Base-by-base conservation (phyloP, 208 protist genomes). In the Leishmania tropica region DNA sequence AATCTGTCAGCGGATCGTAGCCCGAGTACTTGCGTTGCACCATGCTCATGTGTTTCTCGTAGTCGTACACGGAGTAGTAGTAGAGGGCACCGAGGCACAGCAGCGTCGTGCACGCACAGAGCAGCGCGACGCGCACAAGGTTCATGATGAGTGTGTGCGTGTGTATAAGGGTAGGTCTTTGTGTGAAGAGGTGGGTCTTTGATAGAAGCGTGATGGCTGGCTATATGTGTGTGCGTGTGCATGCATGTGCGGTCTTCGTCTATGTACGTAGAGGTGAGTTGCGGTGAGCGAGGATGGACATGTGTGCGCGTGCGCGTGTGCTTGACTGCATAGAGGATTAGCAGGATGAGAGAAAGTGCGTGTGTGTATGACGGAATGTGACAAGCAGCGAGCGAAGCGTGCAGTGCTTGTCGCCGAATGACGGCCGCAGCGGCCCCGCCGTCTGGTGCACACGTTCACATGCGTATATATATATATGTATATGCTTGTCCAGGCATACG, bases 1-100 rank as follows among this genome's bases (percentile, higher is more conserved):
- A 95, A 28, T 90, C 78, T 53, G 80, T 60, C 19, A 92, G 77
- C 21, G 79, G 81, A 60, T 92, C 86, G 72, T 85, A 93, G 64
- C 37, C 40, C 75, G 47, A 13, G 79, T 81, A 79, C 17, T 6
- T 56, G 81, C 67, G 78, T 0, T 6, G 35, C 13, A 53, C 72
- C 24, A 64, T 24, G 21, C 1, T 11, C 37, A 81, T 67, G 11
- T 65, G 45, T 58, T 83, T 81, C 35, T 82, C 53, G 47, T 83
- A 51, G 47, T 85, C 68, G 54, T 78, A 58, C 35, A 76, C 35
- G n/a, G 83, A 82, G 64, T 78, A 79, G 75, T 86, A 83, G 64
- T 68, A 76, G 75, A 86, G 71, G 3, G 78, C 65, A 60, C 28
- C 51, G 64, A 86, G 83, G 54, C 51, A 45, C 40, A 85, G 67